Conservation (phyloP, 2,329 filamentous ascomycete species). For the Macrophomina pseudophaseolina region DNA sequence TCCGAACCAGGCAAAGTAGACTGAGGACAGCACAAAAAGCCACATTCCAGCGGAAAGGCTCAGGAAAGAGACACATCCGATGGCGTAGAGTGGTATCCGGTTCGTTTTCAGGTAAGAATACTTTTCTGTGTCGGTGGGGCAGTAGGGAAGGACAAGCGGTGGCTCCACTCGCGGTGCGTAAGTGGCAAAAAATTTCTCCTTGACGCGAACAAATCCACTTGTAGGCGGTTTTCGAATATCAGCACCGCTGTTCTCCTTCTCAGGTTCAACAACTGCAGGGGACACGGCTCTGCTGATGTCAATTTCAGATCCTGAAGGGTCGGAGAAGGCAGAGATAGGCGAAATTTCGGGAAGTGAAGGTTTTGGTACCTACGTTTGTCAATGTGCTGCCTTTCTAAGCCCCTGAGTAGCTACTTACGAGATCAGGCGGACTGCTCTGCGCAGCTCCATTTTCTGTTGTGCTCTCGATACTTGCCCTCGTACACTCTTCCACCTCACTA, state of each 20-base stretch:
- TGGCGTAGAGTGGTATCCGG: constrained; percentile 47
- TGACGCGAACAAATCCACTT: not conserved
- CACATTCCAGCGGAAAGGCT: constrained; percentile 51
- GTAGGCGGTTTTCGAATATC: not conserved
- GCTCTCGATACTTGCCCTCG: not conserved
- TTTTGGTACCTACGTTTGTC: too few species aligned
- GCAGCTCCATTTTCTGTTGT: not conserved
- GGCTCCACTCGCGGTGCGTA: constrained; percentile 45
- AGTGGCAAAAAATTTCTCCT: constrained; percentile 34
- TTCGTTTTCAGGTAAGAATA: constrained; percentile 48
- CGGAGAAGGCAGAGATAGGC: too few species aligned
- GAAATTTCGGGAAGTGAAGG: too few species aligned
- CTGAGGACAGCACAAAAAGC: constrained; percentile 47
- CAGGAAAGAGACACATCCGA: constrained; percentile 49
- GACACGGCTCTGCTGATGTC: too few species aligned
- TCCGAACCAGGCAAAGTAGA: constrained; percentile 47
- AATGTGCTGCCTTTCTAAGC: too few species aligned
- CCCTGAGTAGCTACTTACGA: too few species aligned
- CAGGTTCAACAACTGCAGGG: too few species aligned
- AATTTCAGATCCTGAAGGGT: too few species aligned
- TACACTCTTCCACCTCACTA: not conserved
- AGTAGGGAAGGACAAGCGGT: constrained; percentile 42
- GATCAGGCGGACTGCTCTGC: too few species aligned
- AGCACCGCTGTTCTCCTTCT: too few species aligned
- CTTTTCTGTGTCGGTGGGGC: constrained; percentile 49